phyloP scores from a whole-genome alignment of 768 basidiomycete species.

The Termitomyces sp. region DNA sequence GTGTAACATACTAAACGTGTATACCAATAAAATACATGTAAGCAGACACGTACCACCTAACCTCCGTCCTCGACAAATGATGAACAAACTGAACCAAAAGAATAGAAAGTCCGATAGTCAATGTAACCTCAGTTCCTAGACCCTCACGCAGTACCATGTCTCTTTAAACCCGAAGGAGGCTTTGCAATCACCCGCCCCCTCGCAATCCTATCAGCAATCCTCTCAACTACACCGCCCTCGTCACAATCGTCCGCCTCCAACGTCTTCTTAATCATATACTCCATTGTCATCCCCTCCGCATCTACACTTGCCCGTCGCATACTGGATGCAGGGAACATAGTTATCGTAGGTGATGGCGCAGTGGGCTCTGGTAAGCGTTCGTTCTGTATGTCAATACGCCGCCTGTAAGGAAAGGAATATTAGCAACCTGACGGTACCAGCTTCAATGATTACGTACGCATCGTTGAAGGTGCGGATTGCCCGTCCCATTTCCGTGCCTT shows the following conservation, averaged over 20 bases:
- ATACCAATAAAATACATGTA: neutral
- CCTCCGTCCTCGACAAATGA: neutral
- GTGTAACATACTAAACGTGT: neutral
- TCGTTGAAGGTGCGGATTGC: conserved; percentile 72
- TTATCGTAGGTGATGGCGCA: conserved; percentile 24
- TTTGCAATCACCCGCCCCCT: conserved; percentile 39
- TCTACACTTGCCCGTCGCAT: conserved; percentile 46
- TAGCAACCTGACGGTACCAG: neutral
- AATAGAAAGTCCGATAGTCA: neutral
- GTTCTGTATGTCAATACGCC: conserved; percentile 67
- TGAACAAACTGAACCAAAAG: neutral
- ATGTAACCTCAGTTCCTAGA: neutral
- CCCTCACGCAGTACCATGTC: conserved; percentile 51
- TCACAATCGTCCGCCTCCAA: conserved; percentile 53
- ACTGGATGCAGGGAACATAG: conserved; percentile 56
- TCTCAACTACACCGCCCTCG: conserved; percentile 50
- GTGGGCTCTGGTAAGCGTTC: conserved; percentile 67
- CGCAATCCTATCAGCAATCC: conserved; percentile 60
- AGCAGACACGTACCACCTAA: neutral
- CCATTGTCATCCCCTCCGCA: conserved; percentile 51
- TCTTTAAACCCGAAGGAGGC: conserved; percentile 52
- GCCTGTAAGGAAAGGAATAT: conserved; percentile 32
- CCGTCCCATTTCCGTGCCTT: conserved; percentile 51
- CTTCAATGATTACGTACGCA: conserved; percentile 42
- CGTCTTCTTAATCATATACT: conserved; percentile 57